Conservation (phyloP, 805 yeast genomes). For the Komagataella pastoris region DNA sequence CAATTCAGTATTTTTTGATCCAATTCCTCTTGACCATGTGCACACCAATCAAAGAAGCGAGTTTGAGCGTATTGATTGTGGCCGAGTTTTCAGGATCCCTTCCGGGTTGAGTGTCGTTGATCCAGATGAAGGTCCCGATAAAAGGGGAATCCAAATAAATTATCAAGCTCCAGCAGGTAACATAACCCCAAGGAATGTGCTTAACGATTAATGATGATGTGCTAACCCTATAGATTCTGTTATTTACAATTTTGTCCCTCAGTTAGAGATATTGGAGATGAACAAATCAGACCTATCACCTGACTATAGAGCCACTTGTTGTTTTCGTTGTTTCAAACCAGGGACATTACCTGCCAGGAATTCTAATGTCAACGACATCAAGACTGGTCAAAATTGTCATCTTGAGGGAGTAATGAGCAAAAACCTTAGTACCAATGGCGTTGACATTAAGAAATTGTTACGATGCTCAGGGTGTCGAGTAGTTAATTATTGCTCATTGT, state of each 20-base stretch:
- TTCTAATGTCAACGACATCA: background rate
- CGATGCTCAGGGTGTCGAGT: background rate
- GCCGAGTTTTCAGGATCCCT: background rate
- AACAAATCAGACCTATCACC: conserved; percentile 10
- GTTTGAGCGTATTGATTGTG: background rate
- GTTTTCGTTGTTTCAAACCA: background rate
- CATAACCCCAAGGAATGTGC: background rate
- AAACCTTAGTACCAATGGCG: background rate
- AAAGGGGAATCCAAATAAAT: conserved; percentile 2
- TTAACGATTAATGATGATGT: background rate
- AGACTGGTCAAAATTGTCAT: background rate
- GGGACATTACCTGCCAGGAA: background rate
- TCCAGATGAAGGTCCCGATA: background rate
- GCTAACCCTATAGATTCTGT: background rate
- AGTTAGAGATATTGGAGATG: conserved; percentile 3
- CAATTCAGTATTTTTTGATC: background rate
- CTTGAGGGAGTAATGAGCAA: background rate
- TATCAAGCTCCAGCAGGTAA: conserved; percentile 3
- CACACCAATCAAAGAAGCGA: background rate
- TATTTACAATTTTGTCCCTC: conserved; percentile 3
- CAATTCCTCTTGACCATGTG: background rate
- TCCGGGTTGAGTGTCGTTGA: background rate
- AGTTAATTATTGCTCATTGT: background rate
- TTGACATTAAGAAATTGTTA: background rate
- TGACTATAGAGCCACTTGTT: background rate